These are phyloP conservation scores for Starmerella apis DNA, from an alignment of 805 yeast species.

Conservation along the genomic window DNA sequence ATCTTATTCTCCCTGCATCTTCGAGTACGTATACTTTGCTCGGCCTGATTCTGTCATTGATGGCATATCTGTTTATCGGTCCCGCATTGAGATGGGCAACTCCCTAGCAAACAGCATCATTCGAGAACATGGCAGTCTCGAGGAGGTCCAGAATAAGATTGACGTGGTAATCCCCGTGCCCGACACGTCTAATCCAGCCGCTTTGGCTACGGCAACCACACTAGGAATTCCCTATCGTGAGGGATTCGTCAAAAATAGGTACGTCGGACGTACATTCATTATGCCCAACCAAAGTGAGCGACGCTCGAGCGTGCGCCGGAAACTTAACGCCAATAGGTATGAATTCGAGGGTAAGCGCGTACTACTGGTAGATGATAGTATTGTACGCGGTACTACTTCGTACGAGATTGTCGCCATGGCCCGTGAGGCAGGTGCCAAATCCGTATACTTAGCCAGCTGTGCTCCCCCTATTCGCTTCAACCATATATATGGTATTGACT, in stretches of 20 bases:
- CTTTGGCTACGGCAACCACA: slow-evolving; percentile 78
- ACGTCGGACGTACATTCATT: slow-evolving; percentile 94
- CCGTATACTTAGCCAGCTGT: slow-evolving; percentile 92
- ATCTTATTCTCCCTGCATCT: slow-evolving; percentile 85
- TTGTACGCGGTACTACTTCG: slow-evolving; percentile 95
- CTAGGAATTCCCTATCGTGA: slow-evolving; percentile 81
- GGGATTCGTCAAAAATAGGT: slow-evolving; percentile 93
- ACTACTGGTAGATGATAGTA: slow-evolving; percentile 88
- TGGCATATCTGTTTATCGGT: slow-evolving; percentile 91
- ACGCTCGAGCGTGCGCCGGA: slow-evolving; percentile 84
- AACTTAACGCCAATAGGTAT: slow-evolving; percentile 89
- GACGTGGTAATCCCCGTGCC: slow-evolving; percentile 98
- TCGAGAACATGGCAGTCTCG: slow-evolving; percentile 36
- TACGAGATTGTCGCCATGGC: slow-evolving; percentile 96
- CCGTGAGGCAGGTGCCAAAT: slow-evolving; percentile 93
- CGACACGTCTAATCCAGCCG: slow-evolving; percentile 94
- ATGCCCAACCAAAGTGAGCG: slow-evolving; percentile 97
- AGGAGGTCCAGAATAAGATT: slow-evolving; percentile 45
- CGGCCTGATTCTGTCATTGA: slow-evolving; percentile 93
- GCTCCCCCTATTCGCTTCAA: slow-evolving; percentile 96
- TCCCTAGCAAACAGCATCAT: slow-evolving; percentile 68
- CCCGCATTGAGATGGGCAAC: slow-evolving; percentile 88
- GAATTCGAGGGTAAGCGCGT: slow-evolving; percentile 82
- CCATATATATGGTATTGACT: slow-evolving; percentile 94
- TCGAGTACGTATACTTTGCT: slow-evolving; percentile 96